Base-by-base conservation (phyloP, 257 asterid species). In the Nicotiana undulata region DNA sequence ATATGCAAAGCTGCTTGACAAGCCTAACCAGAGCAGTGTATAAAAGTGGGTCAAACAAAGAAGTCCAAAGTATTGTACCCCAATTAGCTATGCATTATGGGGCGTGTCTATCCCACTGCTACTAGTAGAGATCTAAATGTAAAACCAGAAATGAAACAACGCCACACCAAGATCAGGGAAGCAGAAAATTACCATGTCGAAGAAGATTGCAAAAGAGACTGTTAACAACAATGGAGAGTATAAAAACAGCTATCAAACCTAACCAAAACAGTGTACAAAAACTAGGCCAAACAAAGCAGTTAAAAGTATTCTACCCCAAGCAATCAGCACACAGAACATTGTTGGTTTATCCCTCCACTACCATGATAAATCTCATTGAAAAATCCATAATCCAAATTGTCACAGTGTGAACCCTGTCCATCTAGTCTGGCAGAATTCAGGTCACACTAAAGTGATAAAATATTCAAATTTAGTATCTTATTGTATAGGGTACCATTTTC, bases 41-140 rank as follows among this genome's bases (percentile, higher is more conserved):
- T 13, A 22, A 66, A 70, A 70, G 24, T 4, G 34, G 77, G 77
- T 70, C 59, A 70, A 70, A 70, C 59, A 70, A 70, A 70, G 77
- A 70, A 22, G 77, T 70, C 77, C 59, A 6, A 70, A 70, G 37
- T 44, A 44, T 22, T 22, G 77, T 22, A 22, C 58, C 77, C 77
- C 77, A 70, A 12, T 44, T 6, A 20, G 22, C 2, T 6, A 70
- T 70, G 59, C 77, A 70, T 16, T 44, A 44, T 44, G 59, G 31
- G 34, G 22, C 22, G 24, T 32, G 59, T 22, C 24, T 70, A 46
- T 70, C 59, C 17, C 59, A 6, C 59, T 70, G 59, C 37, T 70
- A 26, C 77, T 70, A 22, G 44, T 70, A 70, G 13, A 70, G 77
- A 44, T 11, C 37, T 70, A 44, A 70, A 28, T 44, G 60, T 44